These are phyloP conservation scores for Lunularia cruciata DNA, from an alignment of 225 moss, liverwort and hornwort genomes.

Conservation along the genomic window DNA sequence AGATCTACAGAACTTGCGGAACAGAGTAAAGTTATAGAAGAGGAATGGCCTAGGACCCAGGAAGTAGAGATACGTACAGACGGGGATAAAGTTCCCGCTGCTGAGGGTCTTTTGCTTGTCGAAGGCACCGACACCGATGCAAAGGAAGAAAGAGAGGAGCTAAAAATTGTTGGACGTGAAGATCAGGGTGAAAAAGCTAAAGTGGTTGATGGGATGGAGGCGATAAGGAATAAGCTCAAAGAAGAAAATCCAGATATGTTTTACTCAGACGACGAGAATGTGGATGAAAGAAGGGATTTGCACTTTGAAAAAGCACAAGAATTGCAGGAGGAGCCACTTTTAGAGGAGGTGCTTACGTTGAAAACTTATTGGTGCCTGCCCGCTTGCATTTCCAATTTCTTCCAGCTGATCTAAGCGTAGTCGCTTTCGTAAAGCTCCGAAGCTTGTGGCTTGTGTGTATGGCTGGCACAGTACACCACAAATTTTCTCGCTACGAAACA, in stretches of 20 bases:
- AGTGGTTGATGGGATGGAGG: constrained; percentile 15
- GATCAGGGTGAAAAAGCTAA: not conserved
- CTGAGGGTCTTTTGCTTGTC: constrained; percentile 18
- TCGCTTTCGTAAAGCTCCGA: not conserved
- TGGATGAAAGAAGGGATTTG: constrained; percentile 16
- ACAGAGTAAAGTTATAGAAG: not conserved
- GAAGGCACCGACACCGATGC: constrained; percentile 14
- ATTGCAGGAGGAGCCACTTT: constrained; percentile 15
- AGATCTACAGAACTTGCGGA: not conserved
- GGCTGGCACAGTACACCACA: not conserved
- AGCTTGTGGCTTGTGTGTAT: no score
- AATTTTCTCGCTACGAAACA: not conserved
- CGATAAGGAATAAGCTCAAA: constrained; percentile 33
- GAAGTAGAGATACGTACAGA: no score
- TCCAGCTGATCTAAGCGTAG: not conserved
- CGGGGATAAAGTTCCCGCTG: constrained; percentile 22
- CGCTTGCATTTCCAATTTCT: constrained; percentile 2
- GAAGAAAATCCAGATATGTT: constrained; percentile 42
- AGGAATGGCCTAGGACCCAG: constrained; percentile 7
- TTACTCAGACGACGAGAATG: constrained; percentile 16
- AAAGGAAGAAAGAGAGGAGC: constrained; percentile 20
- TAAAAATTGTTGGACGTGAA: constrained; percentile 4
- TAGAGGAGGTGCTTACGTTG: constrained; percentile 37
- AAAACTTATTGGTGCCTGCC: constrained; percentile 2
- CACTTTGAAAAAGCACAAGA: constrained; percentile 4